phyloP scores from a whole-genome alignment of 2,329 filamentous ascomycete genomes.

The Aspergillus tamarii region DNA sequence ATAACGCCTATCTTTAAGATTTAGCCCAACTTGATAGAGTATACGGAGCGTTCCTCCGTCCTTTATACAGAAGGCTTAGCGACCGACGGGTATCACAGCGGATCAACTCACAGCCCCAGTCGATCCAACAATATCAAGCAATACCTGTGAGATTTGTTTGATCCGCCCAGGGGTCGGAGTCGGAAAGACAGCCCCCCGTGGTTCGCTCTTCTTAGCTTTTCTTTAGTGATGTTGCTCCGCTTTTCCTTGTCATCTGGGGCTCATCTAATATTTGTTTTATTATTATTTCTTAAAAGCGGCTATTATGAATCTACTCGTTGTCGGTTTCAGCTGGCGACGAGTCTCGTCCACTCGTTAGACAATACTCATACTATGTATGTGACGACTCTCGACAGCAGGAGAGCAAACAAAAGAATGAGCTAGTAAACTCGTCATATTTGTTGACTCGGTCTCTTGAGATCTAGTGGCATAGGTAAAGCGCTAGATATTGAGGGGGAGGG shows the following conservation, averaged over 20 bases:
- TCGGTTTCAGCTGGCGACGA: constrained; percentile 3
- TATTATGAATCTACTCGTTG: background rate
- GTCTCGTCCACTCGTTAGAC: background rate
- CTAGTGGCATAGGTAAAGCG: background rate
- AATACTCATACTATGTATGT: background rate
- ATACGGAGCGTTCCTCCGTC: constrained; percentile 13
- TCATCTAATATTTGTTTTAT: constrained; percentile 1
- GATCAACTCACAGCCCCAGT: constrained; percentile 16
- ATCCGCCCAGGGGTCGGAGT: constrained; percentile 38
- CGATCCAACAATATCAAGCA: constrained; percentile 26
- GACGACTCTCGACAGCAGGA: background rate
- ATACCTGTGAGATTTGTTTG: constrained; percentile 24
- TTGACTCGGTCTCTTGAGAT: background rate
- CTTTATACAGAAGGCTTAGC: background rate
- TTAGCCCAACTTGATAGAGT: constrained; percentile 2
- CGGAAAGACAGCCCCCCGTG: constrained; percentile 23
- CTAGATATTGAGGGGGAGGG: background rate
- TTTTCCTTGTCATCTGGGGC: constrained; percentile 9
- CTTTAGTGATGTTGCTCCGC: constrained; percentile 12
- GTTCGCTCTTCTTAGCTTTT: constrained; percentile 12
- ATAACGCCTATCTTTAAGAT: background rate
- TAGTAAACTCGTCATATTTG: background rate
- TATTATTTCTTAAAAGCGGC: background rate
- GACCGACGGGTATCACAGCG: constrained; percentile 3
- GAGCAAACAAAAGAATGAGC: background rate